A percentile compares a stretch with the other conserved stretches of the same genome.
Evolutionary conservation across 2,329 filamentous ascomycete species (phyloP).

Genomic region (Shiraia bambusicola): DNA sequence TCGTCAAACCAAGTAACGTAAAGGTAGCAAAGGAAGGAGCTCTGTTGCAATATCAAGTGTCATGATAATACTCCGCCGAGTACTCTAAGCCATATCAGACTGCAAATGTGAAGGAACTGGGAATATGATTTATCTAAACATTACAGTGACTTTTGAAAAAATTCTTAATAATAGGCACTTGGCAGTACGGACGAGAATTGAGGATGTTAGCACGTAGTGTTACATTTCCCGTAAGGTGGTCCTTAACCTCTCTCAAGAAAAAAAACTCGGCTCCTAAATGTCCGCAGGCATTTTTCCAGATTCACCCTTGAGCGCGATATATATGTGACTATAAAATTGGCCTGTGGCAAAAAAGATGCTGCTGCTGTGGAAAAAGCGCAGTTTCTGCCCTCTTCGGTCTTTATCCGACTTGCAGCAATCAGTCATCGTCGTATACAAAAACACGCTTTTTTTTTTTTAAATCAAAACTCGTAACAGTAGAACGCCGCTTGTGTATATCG

Average conservation of each 20-base stretch:
- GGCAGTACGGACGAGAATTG: background rate
- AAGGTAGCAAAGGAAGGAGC: constrained; percentile 8
- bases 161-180: background rate
- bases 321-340: constrained; percentile 3
- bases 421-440: constrained; percentile 14
- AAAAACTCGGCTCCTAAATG: background rate
- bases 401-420: constrained; percentile 12
- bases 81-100: background rate
- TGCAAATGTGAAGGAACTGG: background rate
- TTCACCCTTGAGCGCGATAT: constrained; percentile 4
- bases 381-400: background rate
- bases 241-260: too few relatives aligned
- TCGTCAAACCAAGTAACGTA: constrained; percentile 17
- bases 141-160: too few relatives aligned
- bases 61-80: background rate
- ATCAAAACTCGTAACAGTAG: constrained; percentile 11
- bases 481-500: constrained; percentile 10
- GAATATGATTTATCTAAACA: too few relatives aligned
- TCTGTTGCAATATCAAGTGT: constrained; percentile 11
- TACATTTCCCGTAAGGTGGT: background rate
- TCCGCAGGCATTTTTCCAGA: constrained; percentile 1
- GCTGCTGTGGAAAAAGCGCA: constrained; percentile 1
- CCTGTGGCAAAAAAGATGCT: constrained; percentile 4
- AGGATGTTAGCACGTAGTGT: background rate
- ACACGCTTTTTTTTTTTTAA: constrained; percentile 13